Percentiles rank a stretch among this genome's conserved stretches.
phyloP scores from a whole-genome alignment of 164 flowering plant species.

The Santalum album region DNA sequence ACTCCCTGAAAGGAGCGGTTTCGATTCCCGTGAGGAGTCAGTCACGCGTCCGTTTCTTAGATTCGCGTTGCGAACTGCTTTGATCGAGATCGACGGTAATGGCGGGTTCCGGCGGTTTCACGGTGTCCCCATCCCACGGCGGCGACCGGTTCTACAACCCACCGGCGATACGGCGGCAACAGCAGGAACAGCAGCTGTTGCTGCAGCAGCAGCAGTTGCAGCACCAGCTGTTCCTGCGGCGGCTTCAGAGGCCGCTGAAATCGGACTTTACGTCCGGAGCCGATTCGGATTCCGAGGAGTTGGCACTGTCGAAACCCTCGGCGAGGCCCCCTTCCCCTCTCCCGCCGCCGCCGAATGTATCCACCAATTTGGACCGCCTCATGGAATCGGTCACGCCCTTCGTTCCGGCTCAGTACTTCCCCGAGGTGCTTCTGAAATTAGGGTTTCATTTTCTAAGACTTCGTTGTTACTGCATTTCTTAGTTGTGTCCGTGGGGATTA shows the following conservation, averaged over 20 bases:
- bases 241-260: conserved; percentile 8
- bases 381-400: conserved; percentile 43
- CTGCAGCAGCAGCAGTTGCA: conserved; percentile 9
- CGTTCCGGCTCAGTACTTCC: conserved; percentile 36
- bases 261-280: conserved; percentile 9
- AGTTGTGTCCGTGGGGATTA: not conserved
- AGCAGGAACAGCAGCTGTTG: conserved; percentile 14
- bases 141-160: conserved; percentile 37
- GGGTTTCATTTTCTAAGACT: not conserved
- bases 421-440: conserved; percentile 31
- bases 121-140: conserved; percentile 17
- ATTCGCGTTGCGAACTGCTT: not conserved
- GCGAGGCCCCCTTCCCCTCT: conserved; percentile 9
- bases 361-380: conserved; percentile 49
- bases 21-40: not conserved
- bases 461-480: not conserved
- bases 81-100: conserved; percentile 5
- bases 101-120: conserved; percentile 21
- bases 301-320: conserved; percentile 14
- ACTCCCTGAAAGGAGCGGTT: not conserved
- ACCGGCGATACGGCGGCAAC: conserved; percentile 25
- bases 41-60: not conserved
- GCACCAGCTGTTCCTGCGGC: conserved; percentile 1
- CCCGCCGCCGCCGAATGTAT: conserved; percentile 8
- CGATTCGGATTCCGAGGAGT: conserved; percentile 15